Percentiles rank a stretch among this genome's conserved stretches.
Conservation (phyloP, 495 filamentous ascomycete species). For the Penicillium waksmanii region DNA sequence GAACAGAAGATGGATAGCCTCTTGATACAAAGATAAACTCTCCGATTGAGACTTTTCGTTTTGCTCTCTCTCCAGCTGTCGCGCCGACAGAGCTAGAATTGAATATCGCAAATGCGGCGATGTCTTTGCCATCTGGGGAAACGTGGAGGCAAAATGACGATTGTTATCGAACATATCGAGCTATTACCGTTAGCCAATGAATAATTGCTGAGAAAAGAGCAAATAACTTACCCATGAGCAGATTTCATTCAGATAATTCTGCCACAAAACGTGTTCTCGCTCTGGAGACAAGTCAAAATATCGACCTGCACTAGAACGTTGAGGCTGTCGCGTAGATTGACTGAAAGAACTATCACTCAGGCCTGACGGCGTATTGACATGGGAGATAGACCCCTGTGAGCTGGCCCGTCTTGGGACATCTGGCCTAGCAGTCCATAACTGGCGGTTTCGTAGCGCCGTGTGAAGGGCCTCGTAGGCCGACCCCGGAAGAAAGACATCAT, state of each 20-base stretch:
- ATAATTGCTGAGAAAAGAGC: background rate
- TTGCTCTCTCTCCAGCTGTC: constrained; percentile 47
- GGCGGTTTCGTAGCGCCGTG: constrained; percentile 37
- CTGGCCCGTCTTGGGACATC: constrained; percentile 31
- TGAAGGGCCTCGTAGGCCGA: constrained; percentile 42
- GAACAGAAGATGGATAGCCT: constrained; percentile 43
- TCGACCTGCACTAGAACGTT: constrained; percentile 19
- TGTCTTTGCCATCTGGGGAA: constrained; percentile 43
- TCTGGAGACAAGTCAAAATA: constrained; percentile 32
- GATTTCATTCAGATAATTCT: constrained; percentile 48
- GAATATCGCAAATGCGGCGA: constrained; percentile 44
- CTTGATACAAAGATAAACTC: constrained; percentile 48
- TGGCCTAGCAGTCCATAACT: constrained; percentile 37
- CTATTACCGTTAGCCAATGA: constrained; percentile 11
- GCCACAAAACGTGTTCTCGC: constrained; percentile 39
- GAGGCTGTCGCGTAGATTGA: constrained; percentile 5
- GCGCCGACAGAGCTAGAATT: constrained; percentile 47
- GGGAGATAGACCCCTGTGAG: constrained; percentile 20
- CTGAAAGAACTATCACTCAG: constrained; percentile 13
- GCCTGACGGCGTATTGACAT: constrained; percentile 12
- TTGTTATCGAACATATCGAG: constrained; percentile 54
- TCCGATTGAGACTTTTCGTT: constrained; percentile 41
- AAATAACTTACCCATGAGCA: constrained; percentile 41
- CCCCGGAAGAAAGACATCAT: constrained; percentile 39
- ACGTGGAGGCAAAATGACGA: constrained; percentile 46